phyloP scores from a whole-genome alignment of 2,329 filamentous ascomycete genomes.

The Exophiala phaeomuriformis region DNA sequence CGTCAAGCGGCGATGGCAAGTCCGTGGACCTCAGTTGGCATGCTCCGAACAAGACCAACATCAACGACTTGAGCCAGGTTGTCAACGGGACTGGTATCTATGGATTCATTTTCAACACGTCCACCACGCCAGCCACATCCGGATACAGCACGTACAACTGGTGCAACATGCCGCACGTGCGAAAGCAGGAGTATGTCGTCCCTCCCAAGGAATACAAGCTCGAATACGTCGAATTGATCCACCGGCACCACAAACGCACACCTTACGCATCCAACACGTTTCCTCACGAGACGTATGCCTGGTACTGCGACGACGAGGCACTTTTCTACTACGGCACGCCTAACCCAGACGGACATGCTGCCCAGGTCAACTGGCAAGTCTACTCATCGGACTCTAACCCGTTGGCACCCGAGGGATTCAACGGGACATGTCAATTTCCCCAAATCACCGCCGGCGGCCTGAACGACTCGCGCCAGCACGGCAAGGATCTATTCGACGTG shows the following conservation, averaged over 20 bases:
- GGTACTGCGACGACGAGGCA: conserved; percentile 64
- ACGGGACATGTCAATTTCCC: conserved; percentile 70
- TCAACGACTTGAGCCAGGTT: conserved; percentile 56
- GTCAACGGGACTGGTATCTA: conserved; percentile 57
- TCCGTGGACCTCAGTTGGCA: conserved; percentile 50
- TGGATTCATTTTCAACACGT: conserved; percentile 67
- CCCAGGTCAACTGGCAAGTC: conserved; percentile 58
- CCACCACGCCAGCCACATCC: conserved; percentile 46
- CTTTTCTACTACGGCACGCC: conserved; percentile 63
- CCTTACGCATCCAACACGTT: conserved; percentile 73
- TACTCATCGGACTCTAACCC: conserved; percentile 59
- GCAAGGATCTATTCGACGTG: conserved; percentile 66
- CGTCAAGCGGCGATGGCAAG: neutral
- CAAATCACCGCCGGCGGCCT: conserved; percentile 68
- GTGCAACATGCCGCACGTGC: conserved; percentile 85
- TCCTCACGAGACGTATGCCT: conserved; percentile 62
- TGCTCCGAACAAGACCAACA: conserved; percentile 46
- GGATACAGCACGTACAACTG: conserved; percentile 65
- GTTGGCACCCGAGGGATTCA: conserved; percentile 58
- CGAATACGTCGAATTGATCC: conserved; percentile 70
- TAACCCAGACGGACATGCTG: conserved; percentile 39
- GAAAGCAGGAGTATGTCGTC: conserved; percentile 55
- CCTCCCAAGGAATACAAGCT: conserved; percentile 54
- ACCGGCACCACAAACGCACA: conserved; percentile 78
- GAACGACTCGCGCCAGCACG: conserved; percentile 68